Evolutionary conservation across 768 basidiomycete species (phyloP).

Genomic region (Cystobasidium tubakii): DNA sequence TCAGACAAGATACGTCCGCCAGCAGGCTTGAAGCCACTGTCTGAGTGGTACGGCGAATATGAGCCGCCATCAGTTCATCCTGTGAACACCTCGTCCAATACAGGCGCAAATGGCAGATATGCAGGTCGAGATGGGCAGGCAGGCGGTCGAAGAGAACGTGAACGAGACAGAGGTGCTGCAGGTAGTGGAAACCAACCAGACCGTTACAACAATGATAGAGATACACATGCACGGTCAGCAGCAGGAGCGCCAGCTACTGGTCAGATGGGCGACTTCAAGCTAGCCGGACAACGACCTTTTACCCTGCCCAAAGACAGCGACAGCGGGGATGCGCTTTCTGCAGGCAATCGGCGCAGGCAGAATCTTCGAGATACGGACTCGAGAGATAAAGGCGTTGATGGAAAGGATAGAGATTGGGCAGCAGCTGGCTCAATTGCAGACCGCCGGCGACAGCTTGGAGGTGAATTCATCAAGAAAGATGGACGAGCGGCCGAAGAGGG

Average conservation of each 20-base stretch:
- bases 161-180: conserved; percentile 1
- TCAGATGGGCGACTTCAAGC: background rate
- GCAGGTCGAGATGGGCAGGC: background rate
- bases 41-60: conserved; percentile 34
- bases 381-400: conserved; percentile 8
- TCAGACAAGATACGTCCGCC: conserved; percentile 26
- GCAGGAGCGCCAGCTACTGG: background rate
- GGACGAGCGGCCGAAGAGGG: conserved; percentile 31
- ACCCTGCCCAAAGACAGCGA: background rate
- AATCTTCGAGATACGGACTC: background rate
- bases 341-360: background rate
- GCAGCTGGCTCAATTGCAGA: background rate
- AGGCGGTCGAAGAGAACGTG: conserved; percentile 3
- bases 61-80: conserved; percentile 14
- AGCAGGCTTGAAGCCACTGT: conserved; percentile 22
- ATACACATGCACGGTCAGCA: background rate
- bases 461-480: conserved; percentile 34
- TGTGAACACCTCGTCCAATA: background rate
- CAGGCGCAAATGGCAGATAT: background rate
- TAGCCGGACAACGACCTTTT: background rate
- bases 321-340: background rate
- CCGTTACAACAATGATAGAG: conserved; percentile 2
- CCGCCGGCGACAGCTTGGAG: conserved; percentile 6
- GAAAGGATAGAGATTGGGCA: conserved; percentile 5
- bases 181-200: background rate